phyloP scores from a whole-genome alignment of 2,329 filamentous ascomycete species.

The Apiospora kogelbergensis region DNA sequence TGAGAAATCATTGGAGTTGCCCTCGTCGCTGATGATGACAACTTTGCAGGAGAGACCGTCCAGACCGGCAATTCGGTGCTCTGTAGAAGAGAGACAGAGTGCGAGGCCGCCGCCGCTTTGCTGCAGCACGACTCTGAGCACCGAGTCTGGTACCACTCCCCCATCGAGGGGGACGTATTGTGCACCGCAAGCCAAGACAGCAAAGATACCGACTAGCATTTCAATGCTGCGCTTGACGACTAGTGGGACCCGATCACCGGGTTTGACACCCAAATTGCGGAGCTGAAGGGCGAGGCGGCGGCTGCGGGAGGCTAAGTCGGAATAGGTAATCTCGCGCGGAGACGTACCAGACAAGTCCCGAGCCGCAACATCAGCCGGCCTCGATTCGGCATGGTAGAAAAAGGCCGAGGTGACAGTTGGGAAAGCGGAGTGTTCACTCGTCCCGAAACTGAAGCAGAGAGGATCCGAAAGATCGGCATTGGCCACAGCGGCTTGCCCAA shows the following conservation, averaged over 20 bases:
- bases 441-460: conserved; percentile 14
- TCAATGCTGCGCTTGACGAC: conserved; percentile 55
- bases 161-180: conserved; percentile 63
- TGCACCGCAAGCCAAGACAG: conserved; percentile 55
- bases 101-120: conserved; percentile 45
- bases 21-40: conserved; percentile 14
- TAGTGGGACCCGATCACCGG: conserved; percentile 50
- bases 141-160: conserved; percentile 48
- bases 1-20: conserved; percentile 16
- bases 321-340: conserved; percentile 41
- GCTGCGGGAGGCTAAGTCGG: conserved; percentile 40
- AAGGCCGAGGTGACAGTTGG: conserved; percentile 18
- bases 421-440: conserved; percentile 9
- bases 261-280: conserved; percentile 37
- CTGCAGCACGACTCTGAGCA: conserved; percentile 48
- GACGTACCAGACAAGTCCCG: conserved; percentile 17
- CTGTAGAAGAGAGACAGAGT: conserved; percentile 45
- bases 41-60: conserved; percentile 29
- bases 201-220: conserved; percentile 58
- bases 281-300: conserved; percentile 44
- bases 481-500: neutral
- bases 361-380: conserved; percentile 15
- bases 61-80: conserved; percentile 31
- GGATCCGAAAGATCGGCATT: conserved; percentile 8
- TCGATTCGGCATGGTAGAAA: conserved; percentile 16